These are phyloP conservation scores for Mycena floridula DNA, from an alignment of 768 basidiomycete genomes.

Conservation along the genomic window DNA sequence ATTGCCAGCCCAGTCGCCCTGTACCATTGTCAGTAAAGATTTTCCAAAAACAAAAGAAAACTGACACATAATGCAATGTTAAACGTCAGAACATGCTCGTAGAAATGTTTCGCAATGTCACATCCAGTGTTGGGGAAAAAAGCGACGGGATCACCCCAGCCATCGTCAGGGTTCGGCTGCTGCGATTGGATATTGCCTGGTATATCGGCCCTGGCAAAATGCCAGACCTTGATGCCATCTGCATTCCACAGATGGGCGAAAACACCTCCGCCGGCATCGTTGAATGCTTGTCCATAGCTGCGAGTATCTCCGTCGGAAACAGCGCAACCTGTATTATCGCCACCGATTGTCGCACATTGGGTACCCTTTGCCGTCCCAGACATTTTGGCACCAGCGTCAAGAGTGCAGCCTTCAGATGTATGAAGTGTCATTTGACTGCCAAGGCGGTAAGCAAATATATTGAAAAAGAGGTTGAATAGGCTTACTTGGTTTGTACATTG, in stretches of 20 bases:
- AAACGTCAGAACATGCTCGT: conserved; percentile 41
- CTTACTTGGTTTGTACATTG: conserved; percentile 35
- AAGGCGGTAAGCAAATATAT: conserved; percentile 45
- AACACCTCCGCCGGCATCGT: not conserved
- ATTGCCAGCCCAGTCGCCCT: conserved; percentile 12
- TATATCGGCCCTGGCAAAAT: conserved; percentile 44
- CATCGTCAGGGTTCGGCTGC: conserved; percentile 35
- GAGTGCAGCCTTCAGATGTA: not conserved
- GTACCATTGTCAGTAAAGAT: not conserved
- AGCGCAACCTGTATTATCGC: not conserved
- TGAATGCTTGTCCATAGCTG: not conserved
- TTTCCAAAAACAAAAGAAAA: not conserved
- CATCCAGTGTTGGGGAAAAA: conserved; percentile 44
- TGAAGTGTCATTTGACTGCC: not conserved
- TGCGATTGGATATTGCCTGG: conserved; percentile 43
- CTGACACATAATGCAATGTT: conserved; percentile 26
- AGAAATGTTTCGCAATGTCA: conserved; percentile 43
- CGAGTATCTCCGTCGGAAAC: not conserved
- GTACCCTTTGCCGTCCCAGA: not conserved
- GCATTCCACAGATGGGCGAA: conserved; percentile 34
- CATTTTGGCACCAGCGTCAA: not conserved
- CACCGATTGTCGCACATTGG: not conserved
- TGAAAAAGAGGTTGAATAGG: conserved; percentile 37
- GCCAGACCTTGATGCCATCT: conserved; percentile 49
- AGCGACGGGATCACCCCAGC: conserved; percentile 49